Conservation (phyloP, 148 eudicot species). For the Pharnaceum exiguum region DNA sequence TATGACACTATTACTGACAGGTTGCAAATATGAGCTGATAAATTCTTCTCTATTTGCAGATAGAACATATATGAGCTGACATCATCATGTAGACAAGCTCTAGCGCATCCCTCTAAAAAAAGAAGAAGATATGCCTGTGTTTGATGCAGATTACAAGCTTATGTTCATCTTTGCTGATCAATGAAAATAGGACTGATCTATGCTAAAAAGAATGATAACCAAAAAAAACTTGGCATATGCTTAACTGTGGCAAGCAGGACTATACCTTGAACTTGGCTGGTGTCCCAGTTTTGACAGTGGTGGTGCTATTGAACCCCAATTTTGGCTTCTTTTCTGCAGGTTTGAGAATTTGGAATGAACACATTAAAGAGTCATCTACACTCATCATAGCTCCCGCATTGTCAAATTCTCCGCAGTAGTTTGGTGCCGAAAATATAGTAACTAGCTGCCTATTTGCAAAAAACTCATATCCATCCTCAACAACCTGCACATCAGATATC, state of each 20-base stretch:
- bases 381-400: conserved; percentile 36
- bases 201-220: too few relatives aligned
- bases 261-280: conserved; percentile 25
- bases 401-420: conserved; percentile 35
- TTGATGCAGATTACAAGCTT: too few relatives aligned
- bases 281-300: conserved; percentile 12
- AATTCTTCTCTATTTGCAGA: too few relatives aligned
- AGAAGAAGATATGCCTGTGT: too few relatives aligned
- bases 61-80: too few relatives aligned
- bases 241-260: not conserved
- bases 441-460: conserved; percentile 28
- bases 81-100: too few relatives aligned
- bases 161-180: too few relatives aligned
- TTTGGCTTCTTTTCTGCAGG: conserved; percentile 25
- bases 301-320: conserved; percentile 25
- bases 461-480: conserved; percentile 34
- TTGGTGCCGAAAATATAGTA: conserved; percentile 34
- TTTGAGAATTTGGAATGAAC: conserved; percentile 27
- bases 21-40: too few relatives aligned
- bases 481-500: conserved; percentile 22
- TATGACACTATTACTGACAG: too few relatives aligned
- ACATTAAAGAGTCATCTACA: conserved; percentile 27
- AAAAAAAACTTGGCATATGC: too few relatives aligned
- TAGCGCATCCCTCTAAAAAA: too few relatives aligned
- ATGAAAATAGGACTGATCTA: not conserved